Evolutionary conservation across 768 basidiomycete genomes (phyloP), one percentile per base, ranked within the genome.

Genomic region (Lactarius akahatsu): DNA sequence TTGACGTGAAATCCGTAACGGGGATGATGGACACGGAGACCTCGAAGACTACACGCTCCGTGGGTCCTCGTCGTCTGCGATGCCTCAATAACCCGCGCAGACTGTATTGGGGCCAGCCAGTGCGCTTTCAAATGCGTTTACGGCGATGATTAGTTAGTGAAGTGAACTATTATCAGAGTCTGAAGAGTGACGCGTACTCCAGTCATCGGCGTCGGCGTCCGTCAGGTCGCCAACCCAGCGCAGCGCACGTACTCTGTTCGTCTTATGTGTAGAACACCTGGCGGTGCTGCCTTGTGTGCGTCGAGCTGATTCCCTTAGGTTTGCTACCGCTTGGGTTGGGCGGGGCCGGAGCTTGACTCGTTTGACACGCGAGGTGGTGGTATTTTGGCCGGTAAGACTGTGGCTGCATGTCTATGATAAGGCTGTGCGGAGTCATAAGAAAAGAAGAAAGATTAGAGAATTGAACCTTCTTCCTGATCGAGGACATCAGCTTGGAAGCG

Each of bases 401-500:
- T 2, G 32, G 45, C 38, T 67, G 57, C 30, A 64, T 13, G 41
- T 57, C 52, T 32, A 41, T 8, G 50, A 43, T 50, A 65, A 64
- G 34, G 45, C 63, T 69, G 56, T 61, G 54, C 56, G 43, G 1
- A 32, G 20, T 47, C 45, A 32, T 28, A 45, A 23, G 30, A 36
- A 1, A 58, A 28, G 15, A 4, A 57, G 30, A 30, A 30, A 4
- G n/a, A 56, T 15, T 30, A 30, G 6, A 18, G 55, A 16, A 61
- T 78, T 38, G 62, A 90, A 91, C 81, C 30, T 90, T 91, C 78
- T 87, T 95, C 32, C 91, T 87, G 0, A 98, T 72, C 0, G 91
- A 94, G 4, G 94, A 90, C 52, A 98, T 93, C 96, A 98, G 7
- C 95, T 93, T 20, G 96, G 96, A 3, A 99, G 79, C 2, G 96